Evolutionary conservation across 768 basidiomycete species (phyloP), one percentile per base, ranked within the genome.

Genomic region (Artomyces pyxidatus): DNA sequence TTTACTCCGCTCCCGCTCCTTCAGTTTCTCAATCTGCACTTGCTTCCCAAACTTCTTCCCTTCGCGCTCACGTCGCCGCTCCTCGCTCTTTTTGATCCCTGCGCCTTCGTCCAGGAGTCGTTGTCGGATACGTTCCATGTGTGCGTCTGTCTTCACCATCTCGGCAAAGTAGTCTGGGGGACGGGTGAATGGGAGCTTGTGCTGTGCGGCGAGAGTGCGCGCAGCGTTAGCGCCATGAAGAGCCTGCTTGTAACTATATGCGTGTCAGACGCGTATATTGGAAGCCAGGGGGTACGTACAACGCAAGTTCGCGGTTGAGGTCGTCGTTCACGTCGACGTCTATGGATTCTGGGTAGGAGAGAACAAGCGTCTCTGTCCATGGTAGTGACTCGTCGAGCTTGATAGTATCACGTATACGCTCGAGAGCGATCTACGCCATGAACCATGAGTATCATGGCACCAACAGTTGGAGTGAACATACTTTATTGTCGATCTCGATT

Each of bases 11-110:
- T 93, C 85, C 39, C 95, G 73, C 71, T 95, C 90, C 64, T 91
- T 89, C 56, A 90, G 73, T 66, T 93, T 93, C 71, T 97, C 94
- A 30, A 88, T 68, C 68, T 99, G 96, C 10, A 98, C 91, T 66
- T 97, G 90, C 66, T 98, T 99, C 22, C 95, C 95, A 61, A 90
- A 96, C 73, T 97, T 98, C 74, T 98, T 97, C 48, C 91, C 85
- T 60, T 96, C 88, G 40, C 96, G 76, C 65, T 97, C 89, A 58
- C 83, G 85, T 56, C 87, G 79, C 60, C 91, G 93, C 47, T 91
- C 87, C 62, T 98, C 95, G 51, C 85, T 78, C 65, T 87, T 88
- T 65, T 96, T 93, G 58, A 98, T 92, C 1, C 77, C 75, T 1
- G 91, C 88, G 22, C 73, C 70, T 65, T 98, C 96, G 66, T 98